Conservation (phyloP, 306 rosid genomes). For the Trifolium subterraneum region DNA sequence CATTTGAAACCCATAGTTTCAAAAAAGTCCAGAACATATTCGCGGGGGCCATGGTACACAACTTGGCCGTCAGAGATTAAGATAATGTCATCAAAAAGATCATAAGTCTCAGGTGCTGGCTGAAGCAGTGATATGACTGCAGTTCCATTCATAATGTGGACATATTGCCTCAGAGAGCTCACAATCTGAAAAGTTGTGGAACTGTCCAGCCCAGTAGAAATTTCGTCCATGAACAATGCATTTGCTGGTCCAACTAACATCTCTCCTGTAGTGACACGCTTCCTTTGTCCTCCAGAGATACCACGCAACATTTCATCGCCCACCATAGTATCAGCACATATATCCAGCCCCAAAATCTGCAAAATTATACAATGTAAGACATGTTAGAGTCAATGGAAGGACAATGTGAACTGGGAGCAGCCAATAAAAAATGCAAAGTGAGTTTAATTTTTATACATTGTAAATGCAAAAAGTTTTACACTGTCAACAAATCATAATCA, state of each 20-base stretch:
- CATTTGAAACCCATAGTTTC: conserved; percentile 63
- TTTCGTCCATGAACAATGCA: conserved; percentile 67
- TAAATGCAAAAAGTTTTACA: background rate
- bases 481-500: background rate
- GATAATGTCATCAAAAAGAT: conserved; percentile 65
- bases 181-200: conserved; percentile 67
- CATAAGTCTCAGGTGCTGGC: conserved; percentile 70
- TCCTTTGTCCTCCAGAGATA: conserved; percentile 86
- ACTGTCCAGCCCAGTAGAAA: conserved; percentile 71
- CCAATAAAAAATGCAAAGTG: background rate
- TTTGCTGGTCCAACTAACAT: conserved; percentile 67
- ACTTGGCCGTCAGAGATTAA: conserved; percentile 62
- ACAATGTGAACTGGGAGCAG: background rate
- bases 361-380: background rate
- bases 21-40: conserved; percentile 58
- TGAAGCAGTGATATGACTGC: conserved; percentile 63
- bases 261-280: conserved; percentile 75
- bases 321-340: conserved; percentile 68
- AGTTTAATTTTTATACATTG: background rate
- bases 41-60: conserved; percentile 68
- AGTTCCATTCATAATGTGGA: conserved; percentile 57
- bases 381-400: background rate
- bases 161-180: conserved; percentile 53
- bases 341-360: conserved; percentile 81
- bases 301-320: conserved; percentile 70